These are phyloP conservation scores for Laguncularia racemosa DNA, from an alignment of 345 rosid genomes.

Conservation along the genomic window DNA sequence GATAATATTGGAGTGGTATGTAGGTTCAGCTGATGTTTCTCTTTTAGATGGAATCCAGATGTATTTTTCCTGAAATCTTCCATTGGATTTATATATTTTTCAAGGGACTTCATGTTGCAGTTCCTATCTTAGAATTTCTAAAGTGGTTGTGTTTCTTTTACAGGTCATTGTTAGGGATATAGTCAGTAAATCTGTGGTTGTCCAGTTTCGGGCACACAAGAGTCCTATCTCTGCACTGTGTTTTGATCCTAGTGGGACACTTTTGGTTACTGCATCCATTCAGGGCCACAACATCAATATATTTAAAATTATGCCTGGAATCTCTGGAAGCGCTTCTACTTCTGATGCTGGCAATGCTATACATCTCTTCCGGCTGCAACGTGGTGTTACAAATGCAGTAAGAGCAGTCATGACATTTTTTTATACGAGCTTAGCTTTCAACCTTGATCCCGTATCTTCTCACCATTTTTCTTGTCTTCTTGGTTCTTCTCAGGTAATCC, in stretches of 20 bases:
- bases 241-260: conserved; percentile 89
- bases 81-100: not conserved
- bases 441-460: not conserved
- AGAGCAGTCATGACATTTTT: conserved; percentile 14
- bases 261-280: conserved; percentile 88
- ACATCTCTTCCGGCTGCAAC: conserved; percentile 86
- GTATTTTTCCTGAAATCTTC: not conserved
- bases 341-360: conserved; percentile 35
- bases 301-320: conserved; percentile 66
- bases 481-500: conserved; percentile 59
- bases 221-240: conserved; percentile 85
- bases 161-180: conserved; percentile 88
- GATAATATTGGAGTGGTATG: conserved; percentile 83
- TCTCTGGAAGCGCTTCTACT: conserved; percentile 28
- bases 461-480: not conserved
- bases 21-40: conserved; percentile 8
- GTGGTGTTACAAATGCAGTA: conserved; percentile 96
- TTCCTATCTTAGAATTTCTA: too few species aligned
- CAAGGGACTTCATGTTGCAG: not conserved
- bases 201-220: conserved; percentile 89
- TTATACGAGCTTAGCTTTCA: not conserved
- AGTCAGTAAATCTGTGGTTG: conserved; percentile 50
- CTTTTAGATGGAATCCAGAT: conserved; percentile 2
- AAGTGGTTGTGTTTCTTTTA: conserved; percentile 1
- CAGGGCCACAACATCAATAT: conserved; percentile 91